These are phyloP conservation scores for Colletotrichum orbiculare DNA, from an alignment of 2,329 filamentous ascomycete genomes.

Conservation along the genomic window DNA sequence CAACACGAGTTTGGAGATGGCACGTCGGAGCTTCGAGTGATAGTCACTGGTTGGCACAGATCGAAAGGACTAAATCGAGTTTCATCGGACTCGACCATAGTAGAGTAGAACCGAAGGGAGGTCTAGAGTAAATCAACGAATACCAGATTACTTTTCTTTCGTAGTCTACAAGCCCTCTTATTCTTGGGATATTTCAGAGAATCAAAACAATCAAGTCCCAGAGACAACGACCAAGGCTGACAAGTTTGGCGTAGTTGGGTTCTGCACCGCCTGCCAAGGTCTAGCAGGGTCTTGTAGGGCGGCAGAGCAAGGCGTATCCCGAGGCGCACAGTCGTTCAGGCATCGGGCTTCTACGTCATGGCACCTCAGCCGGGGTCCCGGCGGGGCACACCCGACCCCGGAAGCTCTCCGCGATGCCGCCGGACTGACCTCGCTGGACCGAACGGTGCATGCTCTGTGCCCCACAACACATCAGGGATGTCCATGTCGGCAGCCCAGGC, in stretches of 20 bases:
- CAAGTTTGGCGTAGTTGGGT: background rate
- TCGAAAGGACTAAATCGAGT: background rate
- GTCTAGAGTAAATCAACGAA: background rate
- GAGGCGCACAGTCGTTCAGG: background rate
- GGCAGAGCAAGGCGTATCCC: background rate
- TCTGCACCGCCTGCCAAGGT: background rate
- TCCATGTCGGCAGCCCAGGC: no score
- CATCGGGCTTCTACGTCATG: no score
- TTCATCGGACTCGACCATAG: background rate
- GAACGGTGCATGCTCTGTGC: no score
- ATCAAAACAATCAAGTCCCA: background rate
- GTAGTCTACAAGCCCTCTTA: background rate
- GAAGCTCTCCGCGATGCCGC: no score
- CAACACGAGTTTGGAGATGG: background rate
- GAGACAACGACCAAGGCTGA: background rate
- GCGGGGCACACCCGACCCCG: no score
- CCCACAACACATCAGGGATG: no score
- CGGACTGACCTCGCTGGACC: no score
- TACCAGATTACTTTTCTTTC: background rate
- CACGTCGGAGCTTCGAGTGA: background rate
- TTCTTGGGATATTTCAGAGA: background rate
- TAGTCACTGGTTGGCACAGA: background rate
- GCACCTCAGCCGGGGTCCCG: no score
- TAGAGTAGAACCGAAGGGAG: background rate
- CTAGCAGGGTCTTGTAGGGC: background rate